phyloP scores from a whole-genome alignment of 495 filamentous ascomycete species.

The Xylaria flabelliformis region DNA sequence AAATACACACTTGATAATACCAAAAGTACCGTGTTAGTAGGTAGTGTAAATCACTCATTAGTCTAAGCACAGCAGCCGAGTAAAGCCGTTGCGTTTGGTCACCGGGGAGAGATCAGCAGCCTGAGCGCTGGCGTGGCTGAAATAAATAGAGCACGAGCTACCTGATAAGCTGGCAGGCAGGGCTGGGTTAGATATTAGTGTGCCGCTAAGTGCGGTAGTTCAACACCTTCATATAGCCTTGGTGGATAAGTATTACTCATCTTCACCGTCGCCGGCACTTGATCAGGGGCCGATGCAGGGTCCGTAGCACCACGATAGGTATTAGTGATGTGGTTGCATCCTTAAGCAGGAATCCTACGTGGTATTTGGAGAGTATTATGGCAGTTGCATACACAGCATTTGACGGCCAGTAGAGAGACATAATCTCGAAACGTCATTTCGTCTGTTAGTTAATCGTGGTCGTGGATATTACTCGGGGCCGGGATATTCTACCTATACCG shows the following conservation, averaged over 20 bases:
- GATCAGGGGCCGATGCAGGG: neutral
- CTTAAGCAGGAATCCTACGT: neutral
- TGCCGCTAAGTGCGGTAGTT: neutral
- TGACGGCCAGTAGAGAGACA: neutral
- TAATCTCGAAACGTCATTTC: neutral
- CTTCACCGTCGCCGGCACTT: slow-evolving; percentile 1
- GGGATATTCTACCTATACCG: neutral
- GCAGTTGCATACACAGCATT: neutral
- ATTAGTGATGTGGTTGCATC: slow-evolving; percentile 6
- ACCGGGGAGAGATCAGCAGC: neutral
- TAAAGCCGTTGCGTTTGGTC: neutral
- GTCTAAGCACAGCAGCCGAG: neutral
- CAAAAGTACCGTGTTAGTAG: neutral
- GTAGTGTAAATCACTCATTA: neutral
- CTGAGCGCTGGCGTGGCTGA: neutral
- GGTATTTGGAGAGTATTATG: neutral
- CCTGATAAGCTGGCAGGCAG: neutral
- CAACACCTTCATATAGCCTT: neutral
- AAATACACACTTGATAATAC: neutral
- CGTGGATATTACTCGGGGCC: neutral
- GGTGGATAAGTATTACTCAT: slow-evolving; percentile 9
- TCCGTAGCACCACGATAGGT: slow-evolving; percentile 2
- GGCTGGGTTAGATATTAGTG: neutral
- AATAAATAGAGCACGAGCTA: slow-evolving; percentile 6
- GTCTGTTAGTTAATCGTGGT: neutral